phyloP scores from a whole-genome alignment of 2,329 filamentous ascomycete genomes.

The Didymellaceae sp. region DNA sequence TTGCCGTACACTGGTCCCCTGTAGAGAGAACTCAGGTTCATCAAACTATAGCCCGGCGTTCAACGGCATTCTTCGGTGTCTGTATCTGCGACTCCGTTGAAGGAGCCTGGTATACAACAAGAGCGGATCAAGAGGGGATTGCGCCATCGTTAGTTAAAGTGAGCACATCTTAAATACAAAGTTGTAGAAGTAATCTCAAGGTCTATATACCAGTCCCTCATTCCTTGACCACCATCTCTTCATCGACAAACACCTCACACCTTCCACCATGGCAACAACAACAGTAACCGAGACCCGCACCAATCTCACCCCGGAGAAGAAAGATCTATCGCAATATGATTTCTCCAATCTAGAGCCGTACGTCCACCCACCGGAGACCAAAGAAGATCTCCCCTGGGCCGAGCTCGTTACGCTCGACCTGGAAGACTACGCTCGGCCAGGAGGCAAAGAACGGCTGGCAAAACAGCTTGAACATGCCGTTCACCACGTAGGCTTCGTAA shows the following conservation, averaged over 20 bases:
- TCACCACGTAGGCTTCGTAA: slow-evolving; percentile 53
- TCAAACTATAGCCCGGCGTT: neutral
- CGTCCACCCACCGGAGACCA: slow-evolving; percentile 56
- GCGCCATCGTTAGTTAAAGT: slow-evolving; percentile 2
- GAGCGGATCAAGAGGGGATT: neutral
- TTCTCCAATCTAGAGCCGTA: slow-evolving; percentile 45
- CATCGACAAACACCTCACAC: neutral
- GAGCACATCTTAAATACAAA: neutral
- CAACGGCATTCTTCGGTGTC: neutral
- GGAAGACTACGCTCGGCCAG: slow-evolving; percentile 60
- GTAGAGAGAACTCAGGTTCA: neutral
- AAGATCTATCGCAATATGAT: slow-evolving; percentile 40
- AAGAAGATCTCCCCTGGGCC: slow-evolving; percentile 59
- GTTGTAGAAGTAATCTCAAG: neutral
- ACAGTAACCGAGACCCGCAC: slow-evolving; percentile 22
- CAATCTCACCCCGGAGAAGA: slow-evolving; percentile 2
- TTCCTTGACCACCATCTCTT: neutral
- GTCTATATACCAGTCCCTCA: neutral
- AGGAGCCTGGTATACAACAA: neutral
- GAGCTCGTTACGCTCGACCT: slow-evolving; percentile 66
- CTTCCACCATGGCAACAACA: slow-evolving; percentile 28
- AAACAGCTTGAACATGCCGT: slow-evolving; percentile 63
- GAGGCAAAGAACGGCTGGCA: slow-evolving; percentile 61
- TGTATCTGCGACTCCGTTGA: neutral
- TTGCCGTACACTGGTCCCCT: neutral